phyloP scores from a whole-genome alignment of 768 basidiomycete genomes.

The Lentinula sp. region DNA sequence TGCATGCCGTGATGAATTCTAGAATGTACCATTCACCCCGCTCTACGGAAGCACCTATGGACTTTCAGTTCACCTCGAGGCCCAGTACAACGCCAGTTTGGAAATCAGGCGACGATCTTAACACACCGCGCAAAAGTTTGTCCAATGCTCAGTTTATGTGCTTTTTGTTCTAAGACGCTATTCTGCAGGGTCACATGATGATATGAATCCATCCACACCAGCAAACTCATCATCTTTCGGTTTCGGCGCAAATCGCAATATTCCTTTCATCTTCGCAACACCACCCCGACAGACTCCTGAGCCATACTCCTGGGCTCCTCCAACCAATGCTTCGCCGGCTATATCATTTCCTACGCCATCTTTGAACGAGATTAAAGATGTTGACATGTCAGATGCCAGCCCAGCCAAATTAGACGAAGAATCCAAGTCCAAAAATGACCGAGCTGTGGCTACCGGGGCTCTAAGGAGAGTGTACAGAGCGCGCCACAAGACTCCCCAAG shows the following conservation, averaged over 20 bases:
- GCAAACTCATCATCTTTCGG: constrained; percentile 32
- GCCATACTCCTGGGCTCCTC: constrained; percentile 63
- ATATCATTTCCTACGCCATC: constrained; percentile 50
- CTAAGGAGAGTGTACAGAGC: constrained; percentile 60
- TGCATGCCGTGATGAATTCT: constrained; percentile 1
- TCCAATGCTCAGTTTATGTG: constrained; percentile 8
- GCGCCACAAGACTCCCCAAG: constrained; percentile 41
- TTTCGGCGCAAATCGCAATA: constrained; percentile 60
- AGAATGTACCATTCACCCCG: constrained; percentile 26
- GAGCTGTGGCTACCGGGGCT: constrained; percentile 58
- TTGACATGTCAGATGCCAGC: constrained; percentile 73
- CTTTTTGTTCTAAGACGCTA: constrained; percentile 6
- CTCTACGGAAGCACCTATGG: constrained; percentile 83
- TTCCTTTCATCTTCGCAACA: constrained; percentile 69
- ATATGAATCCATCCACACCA: constrained; percentile 38
- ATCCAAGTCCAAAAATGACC: constrained; percentile 28
- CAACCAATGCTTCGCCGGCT: constrained; percentile 50
- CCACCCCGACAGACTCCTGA: constrained; percentile 35
- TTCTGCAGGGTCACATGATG: constrained; percentile 32
- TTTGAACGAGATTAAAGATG: constrained; percentile 49
- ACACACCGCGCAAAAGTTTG: constrained; percentile 66
- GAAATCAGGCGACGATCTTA: constrained; percentile 32
- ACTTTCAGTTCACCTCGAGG: constrained; percentile 79
- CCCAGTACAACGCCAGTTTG: constrained; percentile 25
- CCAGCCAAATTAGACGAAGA: constrained; percentile 45